Evolutionary conservation across 1,284 basidiomycete genomes (phyloP), one percentile per base, ranked within the genome.

Genomic region (Sanghuangporus weigelae): DNA sequence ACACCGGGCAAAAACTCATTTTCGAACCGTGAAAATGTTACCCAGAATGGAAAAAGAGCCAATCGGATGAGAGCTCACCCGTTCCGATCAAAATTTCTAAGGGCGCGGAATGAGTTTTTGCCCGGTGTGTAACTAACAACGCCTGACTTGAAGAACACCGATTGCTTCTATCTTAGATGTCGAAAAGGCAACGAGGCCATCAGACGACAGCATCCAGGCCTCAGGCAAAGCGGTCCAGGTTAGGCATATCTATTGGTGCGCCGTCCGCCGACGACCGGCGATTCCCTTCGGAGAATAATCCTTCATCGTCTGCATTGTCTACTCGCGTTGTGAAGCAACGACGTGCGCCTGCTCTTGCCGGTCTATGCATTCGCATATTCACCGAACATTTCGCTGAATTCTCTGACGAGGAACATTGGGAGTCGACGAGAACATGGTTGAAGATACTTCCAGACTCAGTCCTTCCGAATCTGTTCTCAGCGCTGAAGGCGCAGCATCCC

Each of bases 271-370:
- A 65, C 39, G 65, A 63, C 48, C 49, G 42, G 53, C 53, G 53
- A n/a, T n/a, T 59, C 16, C 23, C 60, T 21, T 58, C 64, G 36
- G 64, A 62, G 31, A 76, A 74, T 38, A 75, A 75, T 16, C 79
- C 82, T 1, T 81, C 84, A 0, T 82, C 84, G 3, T 77, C 81
- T 16, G 80, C 79, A 1, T 75, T 81, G 56, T 86, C 84, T 3
- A 78, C 72, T 14, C 79, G 86, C 5, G 61, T 51, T 14, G 63
- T 81, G 21, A 73, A 74, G 2, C 67, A 63, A 12, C 69, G 67
- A 7, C 66, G 68, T 16, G 68, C 83, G 8, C 81, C 80, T 0
- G 67, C 82, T 0, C 72, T 88, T n/a, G 72, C 78, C 3, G 75
- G 76, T 0, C 68, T 86, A 26, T 86, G 83, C 67, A 78, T 79